Evolutionary conservation across 2,329 filamentous ascomycete genomes (phyloP).

Genomic region (Dothidotthia symphoricarpi): DNA sequence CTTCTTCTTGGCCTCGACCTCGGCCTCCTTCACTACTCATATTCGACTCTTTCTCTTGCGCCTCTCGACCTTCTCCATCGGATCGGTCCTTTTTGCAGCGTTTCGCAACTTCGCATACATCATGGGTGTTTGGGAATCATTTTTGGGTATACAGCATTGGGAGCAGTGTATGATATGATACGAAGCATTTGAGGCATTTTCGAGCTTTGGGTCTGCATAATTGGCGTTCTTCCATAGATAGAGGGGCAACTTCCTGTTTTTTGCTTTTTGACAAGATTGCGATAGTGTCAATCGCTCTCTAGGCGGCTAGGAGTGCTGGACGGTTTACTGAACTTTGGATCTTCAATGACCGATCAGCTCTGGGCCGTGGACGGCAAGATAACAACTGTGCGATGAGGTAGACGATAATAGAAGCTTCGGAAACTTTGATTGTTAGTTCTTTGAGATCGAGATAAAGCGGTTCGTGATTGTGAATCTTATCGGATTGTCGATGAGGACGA

Average conservation of each 20-base stretch:
- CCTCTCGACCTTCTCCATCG: constrained; percentile 3
- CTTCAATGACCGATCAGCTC: no score
- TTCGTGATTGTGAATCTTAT: neutral
- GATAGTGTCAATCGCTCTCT: constrained; percentile 1
- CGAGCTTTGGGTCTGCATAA: constrained; percentile 13
- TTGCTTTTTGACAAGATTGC: neutral
- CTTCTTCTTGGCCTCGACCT: constrained; percentile 6
- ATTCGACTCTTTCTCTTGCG: constrained; percentile 2
- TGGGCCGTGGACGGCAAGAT: no score
- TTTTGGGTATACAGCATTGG: constrained; percentile 12
- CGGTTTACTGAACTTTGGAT: no score
- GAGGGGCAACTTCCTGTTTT: neutral
- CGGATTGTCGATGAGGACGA: neutral
- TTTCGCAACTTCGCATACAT: constrained; percentile 12
- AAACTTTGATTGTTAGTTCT: no score
- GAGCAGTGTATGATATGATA: constrained; percentile 13
- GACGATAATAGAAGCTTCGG: no score
- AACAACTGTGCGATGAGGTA: no score
- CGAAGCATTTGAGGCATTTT: constrained; percentile 6
- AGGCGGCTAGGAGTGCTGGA: neutral
- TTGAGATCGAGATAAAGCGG: neutral
- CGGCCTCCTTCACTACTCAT: constrained; percentile 1
- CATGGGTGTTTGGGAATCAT: constrained; percentile 11
- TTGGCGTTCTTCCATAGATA: constrained; percentile 9
- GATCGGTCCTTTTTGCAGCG: constrained; percentile 4